Evolutionary conservation across 495 filamentous ascomycete species (phyloP), one percentile per base, ranked within the genome.

Genomic region (Haplographium delicatum): DNA sequence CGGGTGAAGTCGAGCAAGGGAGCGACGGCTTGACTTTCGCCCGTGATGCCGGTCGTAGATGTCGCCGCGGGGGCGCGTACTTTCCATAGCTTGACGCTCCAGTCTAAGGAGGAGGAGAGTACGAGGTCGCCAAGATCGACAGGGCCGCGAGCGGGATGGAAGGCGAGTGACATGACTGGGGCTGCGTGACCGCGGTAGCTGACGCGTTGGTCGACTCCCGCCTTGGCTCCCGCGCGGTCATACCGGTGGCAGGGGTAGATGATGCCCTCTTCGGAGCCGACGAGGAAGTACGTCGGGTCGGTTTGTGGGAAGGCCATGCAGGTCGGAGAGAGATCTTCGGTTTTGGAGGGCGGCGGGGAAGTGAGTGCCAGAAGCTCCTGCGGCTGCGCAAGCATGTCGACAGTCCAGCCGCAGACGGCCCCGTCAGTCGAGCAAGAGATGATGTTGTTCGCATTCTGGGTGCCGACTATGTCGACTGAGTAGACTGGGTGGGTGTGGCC

Each of bases 381-480:
- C 0, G 94, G 94, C 60, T 94, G 85, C 1, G 89, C 85, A 27
- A 99, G 83, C 89, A 97, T 97, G 69, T 97, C 94, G 9, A 95
- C 84, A 15, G 85, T 87, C 94, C 94, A 99, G 38, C 88, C 85
- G 67, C 94, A 97, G 53, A 97, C 87, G 27, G 91, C 88, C 49
- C 94, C 94, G 61, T 99, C 94, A 0, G 94, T 99, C 3, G 90
- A 96, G 62, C 85, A 86, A 16, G 89, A 94, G 47, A 99, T 82
- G 64, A 99, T 95, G 62, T 97, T 97, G 67, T 96, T 93, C 42
- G 94, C 94, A 66, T 99, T 97, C 67, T 97, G 94, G 5, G 93
- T 99, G 53, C 93, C 93, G 33, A 97, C 86, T 23, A 97, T 90
- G 37, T 93, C 89, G 50, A 99, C 82, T 22, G 83, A 85, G 72